Evolutionary conservation across 2,329 filamentous ascomycete species (phyloP), one percentile per base, ranked within the genome.

Genomic region (Ambrosiella xylebori): DNA sequence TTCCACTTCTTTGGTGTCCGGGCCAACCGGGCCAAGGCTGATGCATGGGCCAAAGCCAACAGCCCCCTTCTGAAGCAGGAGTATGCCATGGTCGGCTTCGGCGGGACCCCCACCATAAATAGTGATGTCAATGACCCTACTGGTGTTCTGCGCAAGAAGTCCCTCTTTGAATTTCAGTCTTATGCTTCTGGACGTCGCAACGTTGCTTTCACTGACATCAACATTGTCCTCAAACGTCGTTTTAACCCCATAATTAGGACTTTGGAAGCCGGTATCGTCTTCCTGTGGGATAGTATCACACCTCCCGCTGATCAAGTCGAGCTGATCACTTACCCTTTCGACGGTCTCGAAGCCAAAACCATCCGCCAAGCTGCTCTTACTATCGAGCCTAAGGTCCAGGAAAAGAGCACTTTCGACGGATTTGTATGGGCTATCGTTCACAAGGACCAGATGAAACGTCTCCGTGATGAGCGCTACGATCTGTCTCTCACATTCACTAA

Each of bases 371-470:
- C 78, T 2, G 81, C 81, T 5, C 81, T 80, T 45, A 75, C 79
- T 47, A 74, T 74, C 52, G 80, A 83, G 64, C 37, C 61, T 12
- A 71, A 72, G 66, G 71, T 78, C 75, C 73, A 80, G 66, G 65
- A 73, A 71, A 84, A 81, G 77, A 82, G 82, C 74, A 71, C 73
- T 59, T 97, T 85, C 66, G 93, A 97, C 68, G 84, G 84, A 50
- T 98, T 97, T 66, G 91, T 98, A 63, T 97, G 86, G 80, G 91
- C 89, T 54, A 71, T 98, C 64, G 90, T 97, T 62, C 88, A 97
- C 78, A 98, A 98, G 80, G 84, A 89, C 65, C 74, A 79, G 68
- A 97, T 98, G 91, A 88, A 87, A 74, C 76, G 81, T 65, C 79
- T 95, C 65, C 85, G 93, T 61, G 86, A 95, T 53, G 88, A 95